Evolutionary conservation across 225 moss, liverwort and hornwort genomes (phyloP), one percentile per base, ranked within the genome.

Genomic region (Ulota crispa): DNA sequence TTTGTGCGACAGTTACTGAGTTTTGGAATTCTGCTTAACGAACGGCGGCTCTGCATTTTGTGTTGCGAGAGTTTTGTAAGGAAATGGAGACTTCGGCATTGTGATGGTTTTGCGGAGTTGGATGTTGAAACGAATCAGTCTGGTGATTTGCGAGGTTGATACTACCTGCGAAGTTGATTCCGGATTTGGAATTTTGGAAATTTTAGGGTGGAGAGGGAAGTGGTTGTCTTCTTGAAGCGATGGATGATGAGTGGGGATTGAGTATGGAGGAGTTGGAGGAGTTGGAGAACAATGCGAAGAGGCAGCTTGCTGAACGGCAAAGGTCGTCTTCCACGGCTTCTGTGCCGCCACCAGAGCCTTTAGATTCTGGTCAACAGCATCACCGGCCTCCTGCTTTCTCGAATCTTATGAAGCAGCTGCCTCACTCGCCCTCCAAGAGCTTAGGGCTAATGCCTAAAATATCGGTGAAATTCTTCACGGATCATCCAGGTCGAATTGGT

Each of bases 221-320:
- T 59, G 61, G 31, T 45, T 41, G 26, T 39, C 28, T 61, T 66
- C 65, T 42, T 27, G 72, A 81, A 76, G 66, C 69, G 69, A 91
- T 91, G 91, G 95, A 95, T 81, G 98, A 99, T 77, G 94, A 94
- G 57, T 96, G 94, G 96, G 92, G 87, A 37, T 83, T 96, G 66
- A 94, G 89, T 72, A 83, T 90, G 78, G 98, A 93, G 73, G 96
- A 99, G 87, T 83, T 96, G 73, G 98, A 99, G 63, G 85, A 85
- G 3, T 68, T 99, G 67, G 96, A 99, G 85, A 88, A 82, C 62
- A 89, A 85, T 86, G 98, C 98, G 62, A 92, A 88, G 55, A 87
- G 70, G 77, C 88, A 96, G 85, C 81, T 99, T 32, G 94, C 94
- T 11, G 93, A 89, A 20, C 88, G 94, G 78, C 94, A 91, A 39